Evolutionary conservation across 306 rosid genomes (phyloP), one percentile per base, ranked within the genome.

Genomic region (Urtica urens): DNA sequence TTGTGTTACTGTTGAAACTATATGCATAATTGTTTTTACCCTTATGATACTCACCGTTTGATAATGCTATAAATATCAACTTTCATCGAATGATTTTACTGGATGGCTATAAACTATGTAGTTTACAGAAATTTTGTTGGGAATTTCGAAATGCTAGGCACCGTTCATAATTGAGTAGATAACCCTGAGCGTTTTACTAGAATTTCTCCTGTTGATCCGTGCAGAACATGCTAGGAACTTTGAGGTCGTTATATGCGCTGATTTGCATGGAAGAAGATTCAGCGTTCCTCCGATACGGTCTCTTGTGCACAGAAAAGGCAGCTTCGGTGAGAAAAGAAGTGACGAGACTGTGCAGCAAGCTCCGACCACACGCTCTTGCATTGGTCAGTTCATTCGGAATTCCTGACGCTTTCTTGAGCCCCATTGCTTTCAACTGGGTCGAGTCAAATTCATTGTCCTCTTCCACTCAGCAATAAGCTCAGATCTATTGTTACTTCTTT

Each of bases 361-460:
- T 88, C 50, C 73, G 95, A 31, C 95, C 82, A 0, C 86, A 78
- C 69, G 95, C 95, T 29, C 84, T 88, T 27, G 86, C 93, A 21
- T 51, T 88, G 67, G 97, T 88, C 57, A 74, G 76, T 55, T 88
- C 97, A 49, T 84, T 84, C 9, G 97, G 97, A 55, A 84, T 84
- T 55, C 97, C 97, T 5, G 87, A 81, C 46, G 93, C 95, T 2
- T 88, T 84, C 38, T 68, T 88, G 75, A 67, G 95, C 58, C 93
- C 97, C 13, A 72, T 88, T 4, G 97, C 95, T 6, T 88, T 60
- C 58, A 50, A 88, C 58, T 84, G 97, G 95, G 64, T 88, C 5
- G 82, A 79, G 14, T 73, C 95, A 52, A 84, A 88, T 68, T 71
- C 90, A 20, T 84, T 93, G 95, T 63, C 90, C 49, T 62, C 86